Base-by-base conservation (phyloP, 805 yeast species). In the Metschnikowia borealis region DNA sequence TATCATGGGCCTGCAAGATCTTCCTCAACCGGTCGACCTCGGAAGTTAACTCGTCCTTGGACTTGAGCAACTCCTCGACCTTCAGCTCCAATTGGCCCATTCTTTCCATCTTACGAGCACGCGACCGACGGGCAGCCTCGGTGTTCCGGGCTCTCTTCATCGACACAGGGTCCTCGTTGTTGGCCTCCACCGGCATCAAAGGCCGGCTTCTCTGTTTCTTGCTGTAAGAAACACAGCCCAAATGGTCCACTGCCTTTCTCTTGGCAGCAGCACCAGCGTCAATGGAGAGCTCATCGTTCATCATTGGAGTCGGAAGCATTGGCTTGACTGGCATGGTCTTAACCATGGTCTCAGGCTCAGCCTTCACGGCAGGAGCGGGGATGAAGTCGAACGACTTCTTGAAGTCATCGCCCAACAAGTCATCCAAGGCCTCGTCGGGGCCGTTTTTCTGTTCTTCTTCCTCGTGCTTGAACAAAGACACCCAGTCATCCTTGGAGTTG, bases 51-150 rank as follows among this genome's bases (percentile, higher is more conserved):
- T 68, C 74, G 41, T 74, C 63, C 69, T 89, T 90, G 59, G 76
- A 83, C 26, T 69, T 64, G 44, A 85, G 57, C 55, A 91, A 74
- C 32, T 68, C 78, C 57, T 84, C 89, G 48, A 90, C 94, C 67
- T 81, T 83, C 21, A 69, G 81, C 70, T 91, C 97, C 65, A 91
- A 74, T 66, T 88, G 92, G 53, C 70, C 61, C 89, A 91, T 87
- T 68, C 96, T 81, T 67, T 87, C 87, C 84, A 87, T 83, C 70
- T 91, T 89, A 67, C 96, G 83, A 21, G 97, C 97, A 63, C 97
- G 79, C 26, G 96, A 89, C 64, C 97, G 82, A 69, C 97, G 83
- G 6, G 97, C 97, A 58, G 98, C 97, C 66, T 90, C 96, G n/a
- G 92, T 92, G 79, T 94, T 92, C 70, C 92, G 84, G 7, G 98